Evolutionary conservation across 176 grass and related monocot genomes (phyloP).

Genomic region (Cymbopogon citratus): DNA sequence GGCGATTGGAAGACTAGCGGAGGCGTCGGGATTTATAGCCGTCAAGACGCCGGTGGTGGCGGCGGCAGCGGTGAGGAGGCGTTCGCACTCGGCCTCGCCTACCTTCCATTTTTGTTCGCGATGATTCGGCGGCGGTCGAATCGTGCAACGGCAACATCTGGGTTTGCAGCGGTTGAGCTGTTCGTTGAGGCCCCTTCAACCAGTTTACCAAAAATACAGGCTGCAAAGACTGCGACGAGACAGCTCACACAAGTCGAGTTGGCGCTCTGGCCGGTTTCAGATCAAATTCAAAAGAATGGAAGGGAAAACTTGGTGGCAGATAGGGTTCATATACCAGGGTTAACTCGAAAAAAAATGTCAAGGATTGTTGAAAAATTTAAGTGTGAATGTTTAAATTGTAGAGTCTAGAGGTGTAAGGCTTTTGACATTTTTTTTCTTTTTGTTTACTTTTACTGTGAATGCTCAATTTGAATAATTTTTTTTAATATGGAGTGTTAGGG

Average conservation of each 20-base stretch:
- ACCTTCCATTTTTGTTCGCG: too few species aligned
- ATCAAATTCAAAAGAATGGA: too few species aligned
- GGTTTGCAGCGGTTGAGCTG: too few species aligned
- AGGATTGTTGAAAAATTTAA: neutral
- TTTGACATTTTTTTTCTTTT: neutral
- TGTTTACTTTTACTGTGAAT: neutral
- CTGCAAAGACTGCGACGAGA: too few species aligned
- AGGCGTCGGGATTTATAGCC: neutral
- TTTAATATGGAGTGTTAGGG: neutral
- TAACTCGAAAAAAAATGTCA: neutral
- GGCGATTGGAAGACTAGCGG: neutral
- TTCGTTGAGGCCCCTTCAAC: too few species aligned
- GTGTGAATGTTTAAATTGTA: neutral
- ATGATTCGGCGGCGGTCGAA: too few species aligned
- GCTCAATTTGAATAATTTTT: neutral
- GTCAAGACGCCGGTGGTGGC: too few species aligned
- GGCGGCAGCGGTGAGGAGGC: neutral
- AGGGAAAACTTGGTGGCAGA: neutral
- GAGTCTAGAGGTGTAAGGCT: neutral
- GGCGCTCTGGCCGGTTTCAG: too few species aligned
- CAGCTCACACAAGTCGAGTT: too few species aligned
- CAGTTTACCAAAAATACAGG: too few species aligned
- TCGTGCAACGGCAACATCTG: too few species aligned
- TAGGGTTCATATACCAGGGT: neutral
- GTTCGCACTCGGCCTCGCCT: too few species aligned